Evolutionary conservation across 1,139 yeast species (phyloP).

Genomic region (Sugiyamaella castrensis): DNA sequence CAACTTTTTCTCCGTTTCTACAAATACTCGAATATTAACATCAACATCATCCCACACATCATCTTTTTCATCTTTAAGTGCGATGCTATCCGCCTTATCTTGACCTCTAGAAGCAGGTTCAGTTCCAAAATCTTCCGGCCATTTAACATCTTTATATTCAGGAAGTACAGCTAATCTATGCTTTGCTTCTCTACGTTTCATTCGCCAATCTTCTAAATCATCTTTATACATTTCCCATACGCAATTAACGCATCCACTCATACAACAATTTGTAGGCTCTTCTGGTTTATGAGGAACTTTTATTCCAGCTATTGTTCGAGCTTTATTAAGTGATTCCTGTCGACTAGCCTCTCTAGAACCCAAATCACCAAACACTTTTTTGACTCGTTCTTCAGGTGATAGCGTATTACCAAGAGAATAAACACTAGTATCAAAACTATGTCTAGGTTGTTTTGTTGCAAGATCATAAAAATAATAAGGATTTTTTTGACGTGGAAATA

Average conservation of each 20-base stretch:
- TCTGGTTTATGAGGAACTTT: constrained; percentile 74
- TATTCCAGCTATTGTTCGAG: constrained; percentile 59
- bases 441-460: constrained; percentile 27
- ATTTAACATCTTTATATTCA: constrained; percentile 39
- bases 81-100: neutral
- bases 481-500: constrained; percentile 22
- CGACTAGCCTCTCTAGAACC: constrained; percentile 39
- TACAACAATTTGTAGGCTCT: constrained; percentile 95
- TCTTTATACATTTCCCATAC: constrained; percentile 94
- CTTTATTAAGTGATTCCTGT: constrained; percentile 30
- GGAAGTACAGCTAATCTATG: constrained; percentile 39
- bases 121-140: constrained; percentile 83
- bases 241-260: constrained; percentile 95
- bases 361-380: constrained; percentile 38
- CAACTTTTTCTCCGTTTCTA: constrained; percentile 58
- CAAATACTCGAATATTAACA: constrained; percentile 72
- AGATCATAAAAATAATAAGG: constrained; percentile 38
- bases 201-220: constrained; percentile 80
- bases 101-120: constrained; percentile 47
- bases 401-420: constrained; percentile 18
- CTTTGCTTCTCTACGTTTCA: constrained; percentile 59
- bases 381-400: constrained; percentile 19
- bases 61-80: constrained; percentile 29
- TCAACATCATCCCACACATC: constrained; percentile 69
- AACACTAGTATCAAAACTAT: constrained; percentile 27